These are phyloP conservation scores for Xylaria sp. DNA, from an alignment of 2,329 filamentous ascomycete genomes.

Conservation along the genomic window DNA sequence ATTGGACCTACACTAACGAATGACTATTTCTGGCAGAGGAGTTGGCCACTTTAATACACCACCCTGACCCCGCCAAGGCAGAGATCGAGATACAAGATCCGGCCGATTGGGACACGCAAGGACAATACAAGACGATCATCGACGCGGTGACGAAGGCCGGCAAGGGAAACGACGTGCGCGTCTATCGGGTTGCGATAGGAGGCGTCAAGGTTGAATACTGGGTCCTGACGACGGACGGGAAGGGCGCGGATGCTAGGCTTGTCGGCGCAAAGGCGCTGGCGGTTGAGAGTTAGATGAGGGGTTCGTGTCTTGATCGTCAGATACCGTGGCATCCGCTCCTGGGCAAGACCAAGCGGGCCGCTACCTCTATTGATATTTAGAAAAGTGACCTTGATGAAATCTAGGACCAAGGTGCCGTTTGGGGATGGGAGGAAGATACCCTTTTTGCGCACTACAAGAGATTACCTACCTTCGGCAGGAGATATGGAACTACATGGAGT, in stretches of 20 bases:
- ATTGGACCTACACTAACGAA: not conserved
- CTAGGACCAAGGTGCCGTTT: not conserved
- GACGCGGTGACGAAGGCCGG: slow-evolving; percentile 70
- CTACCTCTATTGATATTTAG: not conserved
- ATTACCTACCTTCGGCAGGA: not conserved
- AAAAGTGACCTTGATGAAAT: not conserved
- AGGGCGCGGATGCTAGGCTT: slow-evolving; percentile 59
- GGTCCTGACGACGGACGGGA: slow-evolving; percentile 68
- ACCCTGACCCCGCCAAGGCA: slow-evolving; percentile 58
- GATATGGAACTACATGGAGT: not conserved
- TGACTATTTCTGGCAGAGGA: slow-evolving; percentile 56
- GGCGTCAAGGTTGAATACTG: slow-evolving; percentile 77
- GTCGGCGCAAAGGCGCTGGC: slow-evolving; percentile 81
- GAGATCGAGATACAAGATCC: slow-evolving; percentile 70
- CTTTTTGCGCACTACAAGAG: not conserved
- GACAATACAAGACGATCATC: slow-evolving; percentile 71
- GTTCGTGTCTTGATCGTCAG: not conserved
- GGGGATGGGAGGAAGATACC: not conserved
- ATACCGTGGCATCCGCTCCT: not conserved
- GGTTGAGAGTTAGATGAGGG: slow-evolving; percentile 66
- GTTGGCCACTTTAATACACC: slow-evolving; percentile 71
- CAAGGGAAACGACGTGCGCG: slow-evolving; percentile 70
- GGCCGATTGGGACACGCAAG: slow-evolving; percentile 74
- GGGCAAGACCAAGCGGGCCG: not conserved
- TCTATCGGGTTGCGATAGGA: slow-evolving; percentile 73